These are phyloP conservation scores for Fusarium miscanthi DNA, from an alignment of 2,329 filamentous ascomycete genomes.

Conservation along the genomic window DNA sequence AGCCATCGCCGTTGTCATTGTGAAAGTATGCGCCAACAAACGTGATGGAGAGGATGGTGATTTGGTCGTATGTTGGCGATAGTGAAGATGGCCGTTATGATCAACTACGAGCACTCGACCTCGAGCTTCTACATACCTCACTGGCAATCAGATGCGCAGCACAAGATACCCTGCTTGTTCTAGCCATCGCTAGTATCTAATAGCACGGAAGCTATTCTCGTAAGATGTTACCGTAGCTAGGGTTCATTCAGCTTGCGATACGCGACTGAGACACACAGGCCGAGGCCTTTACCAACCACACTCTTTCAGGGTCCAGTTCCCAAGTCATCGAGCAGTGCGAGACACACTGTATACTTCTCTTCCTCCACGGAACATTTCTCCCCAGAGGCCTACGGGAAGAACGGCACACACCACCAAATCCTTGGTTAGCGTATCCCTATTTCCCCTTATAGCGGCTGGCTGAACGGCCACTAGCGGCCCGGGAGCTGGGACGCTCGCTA, in stretches of 20 bases:
- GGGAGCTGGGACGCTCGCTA: neutral
- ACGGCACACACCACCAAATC: neutral
- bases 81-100: neutral
- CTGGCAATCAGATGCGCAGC: neutral
- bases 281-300: neutral
- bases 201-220: neutral
- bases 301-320: neutral
- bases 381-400: neutral
- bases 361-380: neutral
- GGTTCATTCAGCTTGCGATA: neutral
- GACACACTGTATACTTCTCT: neutral
- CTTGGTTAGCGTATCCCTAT: neutral
- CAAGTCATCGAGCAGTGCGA: neutral
- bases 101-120: neutral
- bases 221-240: neutral
- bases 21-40: neutral
- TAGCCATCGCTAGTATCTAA: neutral
- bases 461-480: conserved; percentile 4
- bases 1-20: neutral
- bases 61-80: neutral
- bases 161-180: neutral
- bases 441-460: neutral
- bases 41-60: neutral
- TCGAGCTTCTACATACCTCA: neutral
- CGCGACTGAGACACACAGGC: neutral